phyloP scores from a whole-genome alignment of 2,329 filamentous ascomycete species.

The Talaromyces sp. region DNA sequence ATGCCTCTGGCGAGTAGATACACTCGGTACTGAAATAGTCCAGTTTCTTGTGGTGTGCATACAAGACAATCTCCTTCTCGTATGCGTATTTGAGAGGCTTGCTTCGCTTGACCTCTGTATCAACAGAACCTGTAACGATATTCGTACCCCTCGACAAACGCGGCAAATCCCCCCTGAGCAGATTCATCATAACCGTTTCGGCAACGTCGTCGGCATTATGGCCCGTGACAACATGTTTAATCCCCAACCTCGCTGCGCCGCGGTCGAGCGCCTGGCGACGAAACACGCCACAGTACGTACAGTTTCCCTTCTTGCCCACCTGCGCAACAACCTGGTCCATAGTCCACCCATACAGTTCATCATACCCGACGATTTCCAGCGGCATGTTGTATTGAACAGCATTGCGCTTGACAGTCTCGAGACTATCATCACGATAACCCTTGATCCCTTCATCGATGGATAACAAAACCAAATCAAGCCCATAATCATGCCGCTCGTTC shows the following conservation, averaged over 20 bases:
- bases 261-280: constrained; percentile 88
- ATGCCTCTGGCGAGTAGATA: constrained; percentile 96
- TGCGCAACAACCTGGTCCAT: constrained; percentile 98
- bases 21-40: constrained; percentile 99
- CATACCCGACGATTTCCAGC: constrained; percentile 86
- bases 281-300: constrained; percentile 97
- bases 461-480: constrained; percentile 75
- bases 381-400: constrained; percentile 86
- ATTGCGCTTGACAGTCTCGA: constrained; percentile 95
- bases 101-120: constrained; percentile 86
- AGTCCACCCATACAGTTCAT: constrained; percentile 93
- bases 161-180: constrained; percentile 83
- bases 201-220: constrained; percentile 98
- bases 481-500: constrained; percentile 84
- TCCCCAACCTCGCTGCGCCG: constrained; percentile 78
- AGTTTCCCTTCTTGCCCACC: constrained; percentile 96
- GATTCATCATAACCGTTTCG: constrained; percentile 96
- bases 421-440: constrained; percentile 89
- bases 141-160: constrained; percentile 81
- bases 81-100: constrained; percentile 98
- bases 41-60: constrained; percentile 92
- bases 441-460: constrained; percentile 97
- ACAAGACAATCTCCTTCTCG: constrained; percentile 97
- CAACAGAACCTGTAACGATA: constrained; percentile 72
- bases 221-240: constrained; percentile 91